phyloP scores from a whole-genome alignment of 2,329 filamentous ascomycete species.

The Xylariaceae sp. region DNA sequence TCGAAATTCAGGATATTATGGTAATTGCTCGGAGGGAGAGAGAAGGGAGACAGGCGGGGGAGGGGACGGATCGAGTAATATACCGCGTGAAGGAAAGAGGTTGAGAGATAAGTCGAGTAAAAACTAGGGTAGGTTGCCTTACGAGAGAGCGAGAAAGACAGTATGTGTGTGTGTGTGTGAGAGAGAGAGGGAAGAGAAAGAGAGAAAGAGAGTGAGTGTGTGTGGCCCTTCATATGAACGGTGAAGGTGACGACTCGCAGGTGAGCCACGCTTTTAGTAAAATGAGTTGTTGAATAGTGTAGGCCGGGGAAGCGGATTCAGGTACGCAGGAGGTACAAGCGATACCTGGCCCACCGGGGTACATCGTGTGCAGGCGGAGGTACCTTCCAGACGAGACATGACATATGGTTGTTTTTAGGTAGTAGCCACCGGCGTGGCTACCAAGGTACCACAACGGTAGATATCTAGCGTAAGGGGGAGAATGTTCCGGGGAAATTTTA shows the following conservation, averaged over 20 bases:
- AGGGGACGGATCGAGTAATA: slow-evolving; percentile 15
- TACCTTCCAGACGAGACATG: neutral
- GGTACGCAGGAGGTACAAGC: slow-evolving; percentile 7
- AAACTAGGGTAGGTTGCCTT: neutral
- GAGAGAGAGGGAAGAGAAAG: neutral
- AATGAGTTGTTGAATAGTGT: slow-evolving; percentile 25
- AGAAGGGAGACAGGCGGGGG: slow-evolving; percentile 3
- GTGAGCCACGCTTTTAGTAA: slow-evolving; percentile 25
- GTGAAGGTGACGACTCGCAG: slow-evolving; percentile 4
- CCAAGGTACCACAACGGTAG: neutral
- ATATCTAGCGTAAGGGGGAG: slow-evolving; percentile 23
- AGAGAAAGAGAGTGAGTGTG: slow-evolving; percentile 7
- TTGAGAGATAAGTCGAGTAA: neutral
- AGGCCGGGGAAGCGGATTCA: slow-evolving; percentile 30
- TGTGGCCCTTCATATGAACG: slow-evolving; percentile 18
- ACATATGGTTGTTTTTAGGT: neutral
- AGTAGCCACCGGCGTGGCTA: neutral
- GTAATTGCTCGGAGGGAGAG: slow-evolving; percentile 8
- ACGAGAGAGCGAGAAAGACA: neutral
- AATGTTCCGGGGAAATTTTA: slow-evolving; percentile 32
- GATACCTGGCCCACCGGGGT: neutral
- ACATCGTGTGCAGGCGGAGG: neutral
- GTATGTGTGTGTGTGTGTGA: slow-evolving; percentile 10
- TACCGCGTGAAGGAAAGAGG: slow-evolving; percentile 5
- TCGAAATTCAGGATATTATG: neutral